A percentile compares a stretch with the other conserved stretches of the same genome.
Evolutionary conservation across 768 basidiomycete genomes (phyloP).

Genomic region (Paxillus involutus): DNA sequence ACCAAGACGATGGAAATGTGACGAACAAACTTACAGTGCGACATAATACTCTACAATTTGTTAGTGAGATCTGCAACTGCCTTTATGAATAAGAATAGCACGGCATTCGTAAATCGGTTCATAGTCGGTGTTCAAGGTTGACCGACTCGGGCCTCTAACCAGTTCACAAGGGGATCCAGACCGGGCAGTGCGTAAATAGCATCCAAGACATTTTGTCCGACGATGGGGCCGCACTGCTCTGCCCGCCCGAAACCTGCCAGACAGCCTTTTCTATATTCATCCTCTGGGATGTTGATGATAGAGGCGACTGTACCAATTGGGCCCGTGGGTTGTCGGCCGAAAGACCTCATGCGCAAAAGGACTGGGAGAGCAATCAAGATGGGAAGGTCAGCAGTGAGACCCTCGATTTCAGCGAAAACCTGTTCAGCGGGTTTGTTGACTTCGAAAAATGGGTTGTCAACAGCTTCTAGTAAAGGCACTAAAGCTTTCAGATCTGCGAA

Average conservation of each 20-base stretch:
- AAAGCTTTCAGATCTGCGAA: constrained; percentile 63
- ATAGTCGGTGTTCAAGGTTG: constrained; percentile 19
- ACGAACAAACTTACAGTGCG: background rate
- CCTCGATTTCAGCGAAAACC: constrained; percentile 43
- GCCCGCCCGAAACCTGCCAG: constrained; percentile 76
- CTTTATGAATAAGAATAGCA: background rate
- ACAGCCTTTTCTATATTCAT: constrained; percentile 66
- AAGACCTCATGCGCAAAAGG: constrained; percentile 49
- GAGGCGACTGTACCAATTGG: constrained; percentile 40
- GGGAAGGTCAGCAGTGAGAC: constrained; percentile 63
- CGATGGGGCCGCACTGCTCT: constrained; percentile 64
- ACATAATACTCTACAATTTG: background rate
- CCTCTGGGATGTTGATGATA: constrained; percentile 58
- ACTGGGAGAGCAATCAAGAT: constrained; percentile 74
- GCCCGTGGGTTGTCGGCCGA: background rate
- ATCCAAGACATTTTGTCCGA: constrained; percentile 58
- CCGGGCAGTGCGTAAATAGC: constrained; percentile 38
- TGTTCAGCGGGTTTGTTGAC: constrained; percentile 22
- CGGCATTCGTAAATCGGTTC: background rate
- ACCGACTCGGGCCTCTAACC: constrained; percentile 40
- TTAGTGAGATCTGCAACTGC: background rate
- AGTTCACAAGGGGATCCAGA: constrained; percentile 38
- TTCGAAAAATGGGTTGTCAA: constrained; percentile 31
- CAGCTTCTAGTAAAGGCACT: constrained; percentile 54
- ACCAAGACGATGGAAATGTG: background rate